Evolutionary conservation across 208 protist genomes (phyloP), one percentile per base, ranked within the genome.

Genomic region (Wallacemonas sp.): DNA sequence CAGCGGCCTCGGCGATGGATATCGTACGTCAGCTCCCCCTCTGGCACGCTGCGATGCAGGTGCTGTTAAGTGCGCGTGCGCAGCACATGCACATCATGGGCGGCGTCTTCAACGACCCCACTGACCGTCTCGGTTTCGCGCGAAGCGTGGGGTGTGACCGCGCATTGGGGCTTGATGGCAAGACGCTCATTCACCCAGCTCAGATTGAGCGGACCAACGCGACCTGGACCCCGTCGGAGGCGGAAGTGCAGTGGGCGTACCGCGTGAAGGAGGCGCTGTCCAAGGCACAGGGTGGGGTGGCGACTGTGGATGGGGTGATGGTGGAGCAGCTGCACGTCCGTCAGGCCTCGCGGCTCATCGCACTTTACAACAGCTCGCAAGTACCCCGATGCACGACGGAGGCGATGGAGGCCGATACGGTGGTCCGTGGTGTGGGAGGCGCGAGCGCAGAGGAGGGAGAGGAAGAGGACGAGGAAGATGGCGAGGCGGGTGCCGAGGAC

Each of bases 151-250:
- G 54, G 26, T 68, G 68, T 58, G 81, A 75, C 49, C 75, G 77
- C 24, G 68, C 70, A 11, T 62, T 96, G n/a, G 91, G 91, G 0
- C 88, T 94, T 55, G 75, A 95, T 47, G 91, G 91, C 33, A 90
- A 89, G 60, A 79, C 86, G 15, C 62, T 94, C 2, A 84, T 91
- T 49, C 86, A 91, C 58, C 79, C 84, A 12, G 54, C 63, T 15
- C 88, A 94, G 70, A 79, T 95, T 8, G 62, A 67, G 17, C 33
- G 73, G 1, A 90, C 82, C n/a, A 88, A 96, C 66, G 62, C 62
- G 33, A 66, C 73, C 27, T 96, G 82, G 66, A 78, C 64, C 8
- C 88, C 88, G 15, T 80, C 73, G 6, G 64, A 49, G 42, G 75
- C 31, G 36, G 86, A 93, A 49, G 69, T 94, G 70, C 45, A 69